Evolutionary conservation across 2,329 filamentous ascomycete species (phyloP).

Genomic region (Pyricularia sp.): DNA sequence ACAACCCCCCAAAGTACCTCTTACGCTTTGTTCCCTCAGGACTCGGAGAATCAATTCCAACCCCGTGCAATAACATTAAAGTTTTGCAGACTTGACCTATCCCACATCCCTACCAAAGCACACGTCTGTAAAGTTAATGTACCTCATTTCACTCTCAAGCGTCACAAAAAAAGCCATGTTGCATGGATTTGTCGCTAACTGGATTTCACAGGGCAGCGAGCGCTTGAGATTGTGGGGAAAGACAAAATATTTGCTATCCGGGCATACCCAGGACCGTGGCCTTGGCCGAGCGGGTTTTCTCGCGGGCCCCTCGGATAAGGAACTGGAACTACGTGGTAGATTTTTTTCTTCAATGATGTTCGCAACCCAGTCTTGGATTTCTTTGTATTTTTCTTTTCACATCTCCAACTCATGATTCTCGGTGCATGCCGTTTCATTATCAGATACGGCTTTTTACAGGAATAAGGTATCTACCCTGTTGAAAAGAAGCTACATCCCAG

Average conservation of each 20-base stretch:
- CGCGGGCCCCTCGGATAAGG: neutral
- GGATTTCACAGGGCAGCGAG: neutral
- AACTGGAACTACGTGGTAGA: neutral
- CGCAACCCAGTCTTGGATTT: neutral
- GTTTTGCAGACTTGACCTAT: neutral
- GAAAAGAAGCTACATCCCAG: neutral
- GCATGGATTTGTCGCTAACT: neutral
- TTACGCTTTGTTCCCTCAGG: neutral
- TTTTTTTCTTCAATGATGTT: neutral
- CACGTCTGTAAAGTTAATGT: neutral
- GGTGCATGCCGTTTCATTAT: too few relatives aligned
- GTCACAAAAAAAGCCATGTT: neutral
- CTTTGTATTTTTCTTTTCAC: neutral
- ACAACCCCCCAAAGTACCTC: too few relatives aligned
- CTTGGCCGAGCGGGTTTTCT: neutral
- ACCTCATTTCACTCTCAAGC: neutral
- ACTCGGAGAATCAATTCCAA: neutral
- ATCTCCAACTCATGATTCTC: neutral
- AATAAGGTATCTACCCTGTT: neutral
- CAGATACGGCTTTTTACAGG: too few relatives aligned
- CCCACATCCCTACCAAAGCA: neutral
- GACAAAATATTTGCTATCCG: neutral
- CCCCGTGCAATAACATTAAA: neutral
- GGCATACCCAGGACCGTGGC: neutral
- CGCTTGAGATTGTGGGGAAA: neutral